Conservation (phyloP, 768 basidiomycete species). For the Psilocybe cubensis region DNA sequence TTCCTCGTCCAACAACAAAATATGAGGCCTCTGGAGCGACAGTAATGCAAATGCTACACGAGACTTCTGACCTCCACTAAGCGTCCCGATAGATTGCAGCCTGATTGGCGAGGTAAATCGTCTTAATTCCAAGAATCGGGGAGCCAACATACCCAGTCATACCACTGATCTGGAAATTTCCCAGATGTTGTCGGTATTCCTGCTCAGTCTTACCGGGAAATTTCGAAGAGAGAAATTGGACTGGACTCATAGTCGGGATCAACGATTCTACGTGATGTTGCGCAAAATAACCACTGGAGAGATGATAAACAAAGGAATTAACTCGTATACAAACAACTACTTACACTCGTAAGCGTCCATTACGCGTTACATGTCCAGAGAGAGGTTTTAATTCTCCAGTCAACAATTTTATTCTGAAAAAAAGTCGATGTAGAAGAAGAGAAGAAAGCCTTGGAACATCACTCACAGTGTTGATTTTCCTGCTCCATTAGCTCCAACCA, state of each 20-base stretch:
- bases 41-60: slow-evolving; percentile 91
- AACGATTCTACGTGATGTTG: slow-evolving; percentile 96
- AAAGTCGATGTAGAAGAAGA: not conserved
- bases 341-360: slow-evolving; percentile 89
- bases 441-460: slow-evolving; percentile 1
- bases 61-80: slow-evolving; percentile 95
- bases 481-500: slow-evolving; percentile 94
- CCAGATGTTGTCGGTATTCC: slow-evolving; percentile 93
- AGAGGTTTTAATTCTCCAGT: slow-evolving; percentile 81
- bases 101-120: slow-evolving; percentile 43
- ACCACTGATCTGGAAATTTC: slow-evolving; percentile 96
- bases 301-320: not conserved
- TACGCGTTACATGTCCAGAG: slow-evolving; percentile 82
- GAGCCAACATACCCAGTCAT: slow-evolving; percentile 85
- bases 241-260: slow-evolving; percentile 83
- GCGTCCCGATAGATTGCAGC: slow-evolving; percentile 86
- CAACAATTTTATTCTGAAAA: slow-evolving; percentile 82
- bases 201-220: slow-evolving; percentile 97
- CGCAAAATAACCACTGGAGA: slow-evolving; percentile 82
- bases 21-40: slow-evolving; percentile 87
- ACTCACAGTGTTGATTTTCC: slow-evolving; percentile 95
- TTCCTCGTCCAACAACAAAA: slow-evolving; percentile 93
- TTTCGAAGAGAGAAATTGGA: slow-evolving; percentile 88
- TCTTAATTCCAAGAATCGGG: no score
- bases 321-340: slow-evolving; percentile 23